Percentiles rank a stretch among this genome's conserved stretches.
These are phyloP conservation scores for Chaetoscypha palmicola DNA, from an alignment of 2,329 filamentous ascomycete species.

Conservation along the genomic window DNA sequence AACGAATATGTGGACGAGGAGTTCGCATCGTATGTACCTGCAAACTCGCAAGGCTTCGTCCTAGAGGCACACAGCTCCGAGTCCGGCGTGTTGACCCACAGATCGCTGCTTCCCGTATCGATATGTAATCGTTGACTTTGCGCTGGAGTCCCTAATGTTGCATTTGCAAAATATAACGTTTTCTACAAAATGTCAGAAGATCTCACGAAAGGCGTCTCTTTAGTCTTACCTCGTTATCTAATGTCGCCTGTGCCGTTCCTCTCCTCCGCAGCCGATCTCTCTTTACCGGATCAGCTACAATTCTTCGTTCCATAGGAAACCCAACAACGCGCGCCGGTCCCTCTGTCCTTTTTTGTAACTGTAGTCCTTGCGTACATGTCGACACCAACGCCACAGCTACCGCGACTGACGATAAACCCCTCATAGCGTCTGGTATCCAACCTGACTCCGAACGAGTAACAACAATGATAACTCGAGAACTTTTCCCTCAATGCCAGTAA, in stretches of 20 bases:
- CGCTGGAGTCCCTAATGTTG: constrained; percentile 53
- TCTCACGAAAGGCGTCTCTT: too few relatives aligned
- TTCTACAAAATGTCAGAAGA: too few relatives aligned
- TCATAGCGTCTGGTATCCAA: too few relatives aligned
- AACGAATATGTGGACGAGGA: constrained; percentile 70
- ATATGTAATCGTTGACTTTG: constrained; percentile 52
- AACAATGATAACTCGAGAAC: too few relatives aligned
- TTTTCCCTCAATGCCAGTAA: neutral
- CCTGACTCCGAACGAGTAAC: too few relatives aligned
- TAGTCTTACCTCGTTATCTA: constrained; percentile 52
- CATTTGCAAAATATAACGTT: constrained; percentile 60
- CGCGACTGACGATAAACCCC: constrained; percentile 20
- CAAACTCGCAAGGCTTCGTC: constrained; percentile 46
- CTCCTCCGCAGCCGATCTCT: constrained; percentile 37
- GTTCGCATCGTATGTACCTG: constrained; percentile 64
- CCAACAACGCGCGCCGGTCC: constrained; percentile 27
- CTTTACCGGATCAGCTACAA: constrained; percentile 22
- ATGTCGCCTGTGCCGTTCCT: constrained; percentile 35
- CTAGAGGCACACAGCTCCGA: constrained; percentile 52
- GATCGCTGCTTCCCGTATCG: constrained; percentile 63
- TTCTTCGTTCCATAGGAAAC: constrained; percentile 26
- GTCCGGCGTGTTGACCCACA: constrained; percentile 61
- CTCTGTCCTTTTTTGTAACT: constrained; percentile 24
- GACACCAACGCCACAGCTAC: constrained; percentile 25
- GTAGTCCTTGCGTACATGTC: constrained; percentile 23